A percentile compares a stretch with the other conserved stretches of the same genome.
Evolutionary conservation across 257 asterid genomes (phyloP).

Genomic region (Solanum pinnatisectum): DNA sequence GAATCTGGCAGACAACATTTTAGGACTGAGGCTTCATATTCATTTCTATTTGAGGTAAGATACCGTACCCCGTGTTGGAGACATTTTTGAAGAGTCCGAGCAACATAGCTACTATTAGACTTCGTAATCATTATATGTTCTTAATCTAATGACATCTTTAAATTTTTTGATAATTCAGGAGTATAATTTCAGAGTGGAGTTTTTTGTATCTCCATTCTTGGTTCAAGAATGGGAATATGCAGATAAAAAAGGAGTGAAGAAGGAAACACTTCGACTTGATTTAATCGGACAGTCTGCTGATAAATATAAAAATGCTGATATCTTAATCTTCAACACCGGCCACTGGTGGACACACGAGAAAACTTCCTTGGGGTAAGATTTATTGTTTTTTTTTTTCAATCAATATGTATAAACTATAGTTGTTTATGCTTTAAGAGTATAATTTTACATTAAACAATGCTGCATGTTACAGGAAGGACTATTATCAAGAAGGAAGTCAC

Average conservation of each 20-base stretch:
- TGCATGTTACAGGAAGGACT: constrained; percentile 49
- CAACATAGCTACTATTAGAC: background rate
- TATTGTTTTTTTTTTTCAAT: background rate
- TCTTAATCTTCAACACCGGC: constrained; percentile 66
- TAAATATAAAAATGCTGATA: constrained; percentile 44
- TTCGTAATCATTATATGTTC: background rate
- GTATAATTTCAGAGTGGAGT: constrained; percentile 47
- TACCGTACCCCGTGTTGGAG: accelerated
- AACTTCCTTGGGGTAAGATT: constrained; percentile 51
- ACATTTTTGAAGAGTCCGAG: background rate
- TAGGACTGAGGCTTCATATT: constrained; percentile 55
- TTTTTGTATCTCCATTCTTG: constrained; percentile 57
- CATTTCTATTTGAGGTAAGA: constrained; percentile 47
- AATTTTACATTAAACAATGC: background rate
- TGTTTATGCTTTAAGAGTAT: background rate
- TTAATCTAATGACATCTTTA: background rate
- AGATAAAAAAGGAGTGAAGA: constrained; percentile 29
- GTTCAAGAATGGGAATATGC: constrained; percentile 63
- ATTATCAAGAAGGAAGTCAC: constrained; percentile 68
- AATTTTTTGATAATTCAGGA: constrained; percentile 28
- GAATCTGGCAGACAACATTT: constrained; percentile 46
- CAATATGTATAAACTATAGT: background rate
- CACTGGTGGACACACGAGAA: constrained; percentile 91
- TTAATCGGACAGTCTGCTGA: constrained; percentile 32
- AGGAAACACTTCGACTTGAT: constrained; percentile 71